Base-by-base conservation (phyloP, 1,284 basidiomycete genomes). In the Puccinia triticina region DNA sequence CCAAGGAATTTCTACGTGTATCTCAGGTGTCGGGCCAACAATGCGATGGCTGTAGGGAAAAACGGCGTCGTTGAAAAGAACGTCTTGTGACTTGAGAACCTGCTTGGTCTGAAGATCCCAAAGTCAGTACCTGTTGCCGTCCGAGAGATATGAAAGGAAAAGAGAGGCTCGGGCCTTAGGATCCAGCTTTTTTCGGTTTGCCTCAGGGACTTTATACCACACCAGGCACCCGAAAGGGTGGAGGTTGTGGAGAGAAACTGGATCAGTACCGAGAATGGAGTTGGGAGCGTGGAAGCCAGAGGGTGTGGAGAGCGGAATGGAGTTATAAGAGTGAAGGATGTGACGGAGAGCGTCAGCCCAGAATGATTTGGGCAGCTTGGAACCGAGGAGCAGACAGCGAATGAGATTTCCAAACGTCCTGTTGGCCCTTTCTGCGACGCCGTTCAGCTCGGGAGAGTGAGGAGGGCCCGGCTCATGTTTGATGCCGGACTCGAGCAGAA, bases 391-490 rank as follows among this genome's bases (percentile, higher is more conserved):
- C 26, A 4, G 7, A 29, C 29, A 76, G 5, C 74, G 29, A 43
- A 76, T 34, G 10, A 48, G 10, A 18, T 57, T 40, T 2, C 50
- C 18, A 61, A 76, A 37, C 16, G 74, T 76, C 5, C 29, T 3
- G 32, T 76, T 76, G 4, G 55, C n/a, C 7, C 74, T 12, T 59
- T 76, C 55, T 12, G 74, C 48, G 2, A 76, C 55, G 16, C 74
- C 74, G 43, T 76, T 76, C 2, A 61, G n/a, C 18, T 76, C 29
- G n/a, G 74, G 74, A 18, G 74, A 76, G 32, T 76, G 50, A 14
- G 74, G 57, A 1, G 75, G 75, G 23, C 75, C 75, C n/a, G 55
- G 57, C 3, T 61, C 26, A 26, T 64, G 55, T 4, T 5, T 14
- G 40, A 77, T 77, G 1, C 75, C 59, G 34, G 29, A 46, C 2